These are phyloP conservation scores for Kalmanozyma brasiliensis DNA, from an alignment of 1,284 basidiomycete species.

Conservation along the genomic window DNA sequence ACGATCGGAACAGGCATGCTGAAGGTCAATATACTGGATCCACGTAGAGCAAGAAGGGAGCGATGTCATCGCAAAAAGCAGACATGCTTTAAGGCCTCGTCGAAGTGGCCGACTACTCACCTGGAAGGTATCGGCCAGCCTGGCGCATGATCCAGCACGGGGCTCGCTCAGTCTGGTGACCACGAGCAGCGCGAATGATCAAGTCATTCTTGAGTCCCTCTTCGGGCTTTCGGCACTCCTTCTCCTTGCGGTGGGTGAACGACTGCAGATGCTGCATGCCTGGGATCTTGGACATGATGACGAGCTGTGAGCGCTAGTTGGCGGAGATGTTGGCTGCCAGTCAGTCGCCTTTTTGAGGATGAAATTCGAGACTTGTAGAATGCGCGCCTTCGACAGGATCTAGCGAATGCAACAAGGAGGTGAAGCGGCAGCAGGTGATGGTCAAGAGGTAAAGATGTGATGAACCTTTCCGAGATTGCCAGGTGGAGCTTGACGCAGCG, in stretches of 20 bases:
- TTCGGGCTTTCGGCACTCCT: constrained; percentile 45
- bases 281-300: constrained; percentile 47
- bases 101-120: constrained; percentile 72
- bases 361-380: too few species aligned
- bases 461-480: neutral
- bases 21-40: too few species aligned
- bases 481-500: constrained; percentile 5
- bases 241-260: constrained; percentile 54
- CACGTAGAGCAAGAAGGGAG: neutral
- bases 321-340: neutral
- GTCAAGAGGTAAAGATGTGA: neutral
- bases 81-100: too few species aligned
- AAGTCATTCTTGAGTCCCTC: constrained; percentile 83
- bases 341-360: too few species aligned
- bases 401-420: too few species aligned
- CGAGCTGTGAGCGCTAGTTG: too few species aligned
- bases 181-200: constrained; percentile 85
- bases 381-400: too few species aligned
- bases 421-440: neutral
- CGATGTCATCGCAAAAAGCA: too few species aligned
- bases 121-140: constrained; percentile 93
- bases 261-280: constrained; percentile 56
- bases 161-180: constrained; percentile 86
- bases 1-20: too few species aligned
- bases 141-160: constrained; percentile 99